Conservation (phyloP, 805 yeast species). For the Candida silvicultrix region DNA sequence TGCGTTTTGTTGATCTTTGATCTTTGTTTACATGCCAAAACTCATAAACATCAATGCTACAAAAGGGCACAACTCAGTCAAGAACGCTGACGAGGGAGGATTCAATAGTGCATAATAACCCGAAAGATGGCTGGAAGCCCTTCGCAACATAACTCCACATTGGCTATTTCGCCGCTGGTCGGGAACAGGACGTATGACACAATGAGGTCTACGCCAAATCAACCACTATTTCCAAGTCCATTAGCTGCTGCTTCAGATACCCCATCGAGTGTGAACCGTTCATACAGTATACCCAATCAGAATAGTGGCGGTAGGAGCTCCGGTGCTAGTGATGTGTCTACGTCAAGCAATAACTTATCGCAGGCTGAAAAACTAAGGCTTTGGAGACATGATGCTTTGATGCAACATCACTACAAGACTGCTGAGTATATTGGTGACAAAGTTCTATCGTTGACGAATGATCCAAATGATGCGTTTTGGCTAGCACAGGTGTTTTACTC, state of each 20-base stretch:
- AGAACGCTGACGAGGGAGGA: no score
- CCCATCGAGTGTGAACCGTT: background rate
- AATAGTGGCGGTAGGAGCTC: background rate
- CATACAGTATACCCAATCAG: background rate
- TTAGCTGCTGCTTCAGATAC: constrained; percentile 24
- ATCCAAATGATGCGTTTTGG: constrained; percentile 95
- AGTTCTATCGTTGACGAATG: constrained; percentile 73
- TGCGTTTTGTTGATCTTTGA: background rate
- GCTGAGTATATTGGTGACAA: constrained; percentile 93
- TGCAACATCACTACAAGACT: constrained; percentile 86
- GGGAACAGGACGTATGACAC: constrained; percentile 27
- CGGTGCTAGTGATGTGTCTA: background rate
- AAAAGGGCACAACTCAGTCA: background rate
- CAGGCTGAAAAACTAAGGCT: constrained; percentile 81
- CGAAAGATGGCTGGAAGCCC: constrained; percentile 21
- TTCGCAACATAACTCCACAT: constrained; percentile 66
- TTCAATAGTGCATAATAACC: no score
- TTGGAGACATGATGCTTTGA: constrained; percentile 91
- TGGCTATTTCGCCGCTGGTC: constrained; percentile 67
- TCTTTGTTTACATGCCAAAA: background rate
- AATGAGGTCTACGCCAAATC: constrained; percentile 44
- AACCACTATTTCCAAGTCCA: constrained; percentile 27
- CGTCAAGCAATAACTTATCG: constrained; percentile 26
- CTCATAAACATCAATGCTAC: background rate
- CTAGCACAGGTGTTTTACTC: constrained; percentile 83